Conservation (phyloP, 1,139 yeast species). For the Entelexis paramagnoliae region DNA sequence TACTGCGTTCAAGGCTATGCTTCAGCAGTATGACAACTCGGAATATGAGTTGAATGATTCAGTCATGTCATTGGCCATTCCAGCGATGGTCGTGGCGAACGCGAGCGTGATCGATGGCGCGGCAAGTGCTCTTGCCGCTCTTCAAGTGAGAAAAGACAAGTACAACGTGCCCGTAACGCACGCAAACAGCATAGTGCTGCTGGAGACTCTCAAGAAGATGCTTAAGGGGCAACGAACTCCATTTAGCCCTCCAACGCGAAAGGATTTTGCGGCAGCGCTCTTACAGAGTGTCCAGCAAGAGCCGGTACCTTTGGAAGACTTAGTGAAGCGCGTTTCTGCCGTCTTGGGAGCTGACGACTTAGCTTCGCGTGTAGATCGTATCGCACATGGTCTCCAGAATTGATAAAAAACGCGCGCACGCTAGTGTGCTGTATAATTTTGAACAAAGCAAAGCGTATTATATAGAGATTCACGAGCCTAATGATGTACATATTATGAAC, state of each 20-base stretch:
- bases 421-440: too few species aligned
- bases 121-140: not conserved
- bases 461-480: too few species aligned
- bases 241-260: not conserved
- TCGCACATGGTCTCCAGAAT: not conserved
- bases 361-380: not conserved
- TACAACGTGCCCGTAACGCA: not conserved
- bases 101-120: not conserved
- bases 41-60: not conserved
- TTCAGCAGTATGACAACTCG: not conserved
- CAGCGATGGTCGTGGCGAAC: not conserved
- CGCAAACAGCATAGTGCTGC: not conserved
- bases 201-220: not conserved
- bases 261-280: not conserved
- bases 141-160: not conserved
- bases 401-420: too few species aligned
- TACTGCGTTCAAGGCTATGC: not conserved
- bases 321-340: not conserved
- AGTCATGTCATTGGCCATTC: not conserved
- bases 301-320: not conserved
- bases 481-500: too few species aligned
- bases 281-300: not conserved
- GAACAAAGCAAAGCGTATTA: too few species aligned
- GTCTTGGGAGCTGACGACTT: not conserved
- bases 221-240: not conserved